Base-by-base conservation (phyloP, 371 early-diverging fungal genomes). In the Rhizopus sp. region DNA sequence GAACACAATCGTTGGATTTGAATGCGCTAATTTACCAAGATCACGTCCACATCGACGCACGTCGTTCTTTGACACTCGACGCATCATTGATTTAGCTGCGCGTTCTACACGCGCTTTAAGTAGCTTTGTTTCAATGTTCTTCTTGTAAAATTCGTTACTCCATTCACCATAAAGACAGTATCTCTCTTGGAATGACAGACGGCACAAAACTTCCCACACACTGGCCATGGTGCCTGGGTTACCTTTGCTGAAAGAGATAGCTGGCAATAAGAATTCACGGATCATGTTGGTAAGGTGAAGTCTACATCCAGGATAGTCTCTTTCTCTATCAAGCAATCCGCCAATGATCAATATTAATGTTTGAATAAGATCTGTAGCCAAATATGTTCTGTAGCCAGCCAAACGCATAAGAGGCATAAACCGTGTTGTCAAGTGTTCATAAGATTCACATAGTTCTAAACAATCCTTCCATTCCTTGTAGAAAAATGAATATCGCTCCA, bases 111-210 rank as follows among this genome's bases (percentile, higher is more conserved):
- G 73, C 0, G 80, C 82, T 34, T 82, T 79, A 3, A 74, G 47
- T 9, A 78, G 62, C 45, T 73, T 67, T 9, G 80, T 64, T 56
- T 83, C 82, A 10, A 76, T 73, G 3, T 69, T 69, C 42, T 77
- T 70, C 23, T 80, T 73, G 57, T 84, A 85, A 35, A 84, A 77
- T 12, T 80, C 76, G 34, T 73, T 75, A 35, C 81, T 82, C 96
- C 96, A 96, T 58, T 92, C 89, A 13, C 88, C 88, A 62, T 94
- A 96, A 7, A 95, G 69, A 1, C 78, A 83, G 62, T 73, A 88
- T 33, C 94, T 81, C 57, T 82, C 83, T 63, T 83, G 79, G 46
- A 83, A 88, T 8, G 86, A 78, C 35, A 88, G 69, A 9, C 60
- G 61, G 12, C 84, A 84, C 8, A 94, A 54, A 0, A 96, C 62